A percentile compares a stretch with the other conserved stretches of the same genome.
Conservation (phyloP, 2,329 filamentous ascomycete genomes). For the Fusarium xylarioides region DNA sequence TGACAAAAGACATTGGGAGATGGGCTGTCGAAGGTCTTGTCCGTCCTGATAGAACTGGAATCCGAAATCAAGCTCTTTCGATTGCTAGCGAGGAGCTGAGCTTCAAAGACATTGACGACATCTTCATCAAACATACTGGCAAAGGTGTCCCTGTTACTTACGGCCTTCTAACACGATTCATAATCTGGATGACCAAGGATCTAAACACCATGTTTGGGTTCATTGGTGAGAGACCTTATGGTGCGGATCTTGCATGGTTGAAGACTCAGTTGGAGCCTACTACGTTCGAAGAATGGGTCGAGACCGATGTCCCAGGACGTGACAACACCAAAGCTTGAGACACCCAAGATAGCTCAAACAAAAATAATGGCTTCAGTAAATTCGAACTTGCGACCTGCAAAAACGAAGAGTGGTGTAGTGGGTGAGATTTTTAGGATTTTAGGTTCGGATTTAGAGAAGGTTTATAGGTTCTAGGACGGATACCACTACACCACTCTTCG, state of each 20-base stretch:
- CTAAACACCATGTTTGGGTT: conserved; percentile 37
- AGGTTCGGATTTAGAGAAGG: neutral
- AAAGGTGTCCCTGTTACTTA: conserved; percentile 36
- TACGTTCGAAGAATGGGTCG: conserved; percentile 35
- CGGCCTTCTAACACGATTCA: conserved; percentile 23
- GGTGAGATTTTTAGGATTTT: conserved; percentile 3
- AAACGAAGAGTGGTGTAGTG: neutral
- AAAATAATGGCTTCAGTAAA: neutral
- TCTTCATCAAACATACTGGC: conserved; percentile 33
- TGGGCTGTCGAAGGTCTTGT: conserved; percentile 35
- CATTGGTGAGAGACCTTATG: conserved; percentile 33
- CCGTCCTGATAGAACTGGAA: conserved; percentile 18
- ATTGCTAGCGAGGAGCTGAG: conserved; percentile 40
- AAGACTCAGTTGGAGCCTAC: conserved; percentile 31
- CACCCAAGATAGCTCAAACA: neutral
- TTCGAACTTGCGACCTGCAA: conserved; percentile 1
- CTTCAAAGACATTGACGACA: conserved; percentile 31
- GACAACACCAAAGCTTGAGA: neutral
- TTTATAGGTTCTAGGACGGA: conserved; percentile 2
- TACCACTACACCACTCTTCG: conserved; percentile 7
- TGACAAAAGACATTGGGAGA: conserved; percentile 39
- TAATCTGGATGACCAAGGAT: conserved; percentile 38
- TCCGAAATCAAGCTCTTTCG: conserved; percentile 36
- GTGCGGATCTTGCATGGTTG: conserved; percentile 35
- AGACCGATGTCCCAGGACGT: conserved; percentile 8